Evolutionary conservation across 2,329 filamentous ascomycete species (phyloP).

Genomic region (Cladophialophora immunda): DNA sequence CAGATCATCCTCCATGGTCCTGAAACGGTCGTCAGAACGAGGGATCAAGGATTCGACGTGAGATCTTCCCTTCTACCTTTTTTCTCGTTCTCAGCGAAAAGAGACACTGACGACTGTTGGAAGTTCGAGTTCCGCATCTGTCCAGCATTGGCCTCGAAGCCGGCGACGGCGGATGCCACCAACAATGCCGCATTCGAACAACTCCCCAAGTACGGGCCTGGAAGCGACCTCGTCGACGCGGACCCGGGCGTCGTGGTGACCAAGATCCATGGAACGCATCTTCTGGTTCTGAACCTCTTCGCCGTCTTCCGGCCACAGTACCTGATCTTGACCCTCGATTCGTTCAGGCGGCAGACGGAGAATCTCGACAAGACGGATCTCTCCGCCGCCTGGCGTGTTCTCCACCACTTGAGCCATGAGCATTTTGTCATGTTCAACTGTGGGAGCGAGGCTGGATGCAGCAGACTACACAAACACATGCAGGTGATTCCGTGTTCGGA

Average conservation of each 20-base stretch:
- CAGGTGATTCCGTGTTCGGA: constrained; percentile 50
- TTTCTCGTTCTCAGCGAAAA: not conserved
- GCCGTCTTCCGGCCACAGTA: constrained; percentile 45
- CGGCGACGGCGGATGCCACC: constrained; percentile 5
- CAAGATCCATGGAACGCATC: constrained; percentile 32
- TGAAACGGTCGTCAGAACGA: not conserved
- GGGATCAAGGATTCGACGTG: constrained; percentile 10
- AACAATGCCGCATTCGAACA: constrained; percentile 3
- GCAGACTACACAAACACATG: constrained; percentile 56
- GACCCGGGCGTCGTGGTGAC: constrained; percentile 37
- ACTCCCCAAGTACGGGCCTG: constrained; percentile 18
- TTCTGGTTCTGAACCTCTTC: constrained; percentile 40
- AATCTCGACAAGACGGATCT: constrained; percentile 49
- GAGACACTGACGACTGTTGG: not conserved
- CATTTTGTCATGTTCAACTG: constrained; percentile 53
- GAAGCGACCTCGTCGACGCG: constrained; percentile 41
- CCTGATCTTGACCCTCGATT: constrained; percentile 49
- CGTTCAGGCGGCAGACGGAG: constrained; percentile 49
- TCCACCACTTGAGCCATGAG: constrained; percentile 40
- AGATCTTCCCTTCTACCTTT: not conserved
- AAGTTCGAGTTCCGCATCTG: constrained; percentile 22
- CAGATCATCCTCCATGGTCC: constrained; percentile 16
- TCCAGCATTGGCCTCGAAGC: constrained; percentile 13
- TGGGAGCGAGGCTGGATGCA: constrained; percentile 53
- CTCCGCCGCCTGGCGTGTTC: constrained; percentile 47